These are phyloP conservation scores for Trametes maxima DNA, from an alignment of 768 basidiomycete species.

Conservation along the genomic window DNA sequence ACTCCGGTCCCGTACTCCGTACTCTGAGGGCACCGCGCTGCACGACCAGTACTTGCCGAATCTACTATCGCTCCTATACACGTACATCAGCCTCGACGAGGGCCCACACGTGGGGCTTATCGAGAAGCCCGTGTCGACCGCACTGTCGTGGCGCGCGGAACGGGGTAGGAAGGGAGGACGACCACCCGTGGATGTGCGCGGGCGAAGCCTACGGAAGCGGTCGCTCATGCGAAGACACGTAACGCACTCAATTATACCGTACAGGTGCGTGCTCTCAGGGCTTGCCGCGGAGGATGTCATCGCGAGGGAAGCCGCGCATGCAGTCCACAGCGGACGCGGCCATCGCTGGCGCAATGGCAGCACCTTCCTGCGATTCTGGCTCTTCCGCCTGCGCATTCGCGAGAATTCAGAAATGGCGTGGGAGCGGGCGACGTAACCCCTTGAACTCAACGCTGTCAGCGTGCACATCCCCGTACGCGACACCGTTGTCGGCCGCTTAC, in stretches of 20 bases:
- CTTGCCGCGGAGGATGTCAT: not conserved
- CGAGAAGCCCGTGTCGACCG: constrained; percentile 12
- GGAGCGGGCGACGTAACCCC: not conserved
- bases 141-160: constrained; percentile 6
- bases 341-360: no score
- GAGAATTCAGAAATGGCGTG: not conserved
- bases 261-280: not conserved
- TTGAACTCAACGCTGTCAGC: not conserved
- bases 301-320: constrained; percentile 6
- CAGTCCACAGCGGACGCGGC: not conserved
- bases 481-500: no score
- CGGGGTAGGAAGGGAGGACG: not conserved
- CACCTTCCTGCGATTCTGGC: no score
- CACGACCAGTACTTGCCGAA: not conserved
- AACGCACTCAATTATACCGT: constrained; percentile 1
- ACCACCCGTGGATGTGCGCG: not conserved
- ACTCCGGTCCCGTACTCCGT: constrained; percentile 22
- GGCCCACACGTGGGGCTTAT: constrained; percentile 21
- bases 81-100: constrained; percentile 8
- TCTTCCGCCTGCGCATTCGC: not conserved
- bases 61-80: constrained; percentile 5
- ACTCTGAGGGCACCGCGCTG: not conserved
- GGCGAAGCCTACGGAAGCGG: not conserved
- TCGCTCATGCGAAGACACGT: constrained; percentile 8
- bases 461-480: no score